phyloP scores from a whole-genome alignment of 2,329 filamentous ascomycete genomes.

The Emergomyces africanus region DNA sequence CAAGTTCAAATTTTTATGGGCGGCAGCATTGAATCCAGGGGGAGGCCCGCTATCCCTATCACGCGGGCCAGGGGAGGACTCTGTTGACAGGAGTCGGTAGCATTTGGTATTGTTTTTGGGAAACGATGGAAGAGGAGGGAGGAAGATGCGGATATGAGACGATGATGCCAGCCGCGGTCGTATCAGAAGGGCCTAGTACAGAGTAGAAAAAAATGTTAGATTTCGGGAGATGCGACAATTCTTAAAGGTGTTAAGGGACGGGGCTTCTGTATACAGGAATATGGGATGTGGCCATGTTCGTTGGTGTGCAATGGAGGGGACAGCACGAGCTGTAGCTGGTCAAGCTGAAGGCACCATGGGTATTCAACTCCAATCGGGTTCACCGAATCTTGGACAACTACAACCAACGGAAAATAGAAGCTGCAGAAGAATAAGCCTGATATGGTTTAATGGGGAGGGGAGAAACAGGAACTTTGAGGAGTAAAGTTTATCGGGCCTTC shows the following conservation, averaged over 20 bases:
- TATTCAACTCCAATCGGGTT: not conserved
- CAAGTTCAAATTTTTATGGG: conserved; percentile 9
- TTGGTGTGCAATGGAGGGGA: not conserved
- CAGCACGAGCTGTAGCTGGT: conserved; percentile 9
- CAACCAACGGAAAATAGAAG: not conserved
- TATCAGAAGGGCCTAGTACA: not conserved
- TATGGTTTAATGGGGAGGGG: not conserved
- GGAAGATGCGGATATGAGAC: conserved; percentile 13
- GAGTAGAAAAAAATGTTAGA: not conserved
- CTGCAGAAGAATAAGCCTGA: not conserved
- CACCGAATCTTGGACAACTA: not conserved
- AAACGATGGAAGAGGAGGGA: conserved; percentile 12
- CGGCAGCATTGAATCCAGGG: conserved; percentile 10
- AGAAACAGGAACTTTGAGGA: not conserved
- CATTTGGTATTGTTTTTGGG: conserved; percentile 3
- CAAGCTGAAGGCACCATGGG: conserved; percentile 7
- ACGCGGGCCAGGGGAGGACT: conserved; percentile 12
- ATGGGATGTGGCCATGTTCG: conserved; percentile 7
- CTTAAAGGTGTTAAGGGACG: not conserved
- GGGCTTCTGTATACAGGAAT: conserved; percentile 4
- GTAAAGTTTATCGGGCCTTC: not conserved
- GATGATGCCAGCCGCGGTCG: not conserved
- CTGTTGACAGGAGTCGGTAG: conserved; percentile 20
- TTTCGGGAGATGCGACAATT: not conserved
- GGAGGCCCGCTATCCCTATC: conserved; percentile 7